phyloP scores from a whole-genome alignment of 768 basidiomycete genomes.

The Chlorophyllum brunneum region DNA sequence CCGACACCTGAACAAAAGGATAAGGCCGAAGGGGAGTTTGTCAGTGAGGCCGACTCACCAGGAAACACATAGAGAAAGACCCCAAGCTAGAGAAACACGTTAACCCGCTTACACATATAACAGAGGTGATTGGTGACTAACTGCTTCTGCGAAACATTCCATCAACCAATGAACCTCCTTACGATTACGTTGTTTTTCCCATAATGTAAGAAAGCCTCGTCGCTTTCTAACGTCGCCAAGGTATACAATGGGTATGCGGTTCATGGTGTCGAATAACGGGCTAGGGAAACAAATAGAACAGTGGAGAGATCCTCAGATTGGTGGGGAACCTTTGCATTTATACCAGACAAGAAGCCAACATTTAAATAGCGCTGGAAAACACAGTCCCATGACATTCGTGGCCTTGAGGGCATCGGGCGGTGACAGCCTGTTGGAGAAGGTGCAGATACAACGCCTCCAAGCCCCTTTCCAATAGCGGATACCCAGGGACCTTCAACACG shows the following conservation, averaged over 20 bases:
- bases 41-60: conserved; percentile 27
- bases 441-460: neutral
- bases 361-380: neutral
- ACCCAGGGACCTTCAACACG: neutral
- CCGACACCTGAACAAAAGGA: conserved; percentile 40
- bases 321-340: conserved; percentile 11
- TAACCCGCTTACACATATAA: conserved; percentile 3
- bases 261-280: conserved; percentile 6
- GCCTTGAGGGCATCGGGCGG: neutral
- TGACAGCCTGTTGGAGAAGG: conserved; percentile 3
- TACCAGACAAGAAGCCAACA: neutral
- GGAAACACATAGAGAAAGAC: conserved; percentile 58
- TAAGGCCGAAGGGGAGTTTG: neutral
- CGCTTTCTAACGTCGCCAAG: conserved; percentile 40
- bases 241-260: conserved; percentile 26
- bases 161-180: conserved; percentile 45
- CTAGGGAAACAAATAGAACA: neutral
- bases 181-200: conserved; percentile 47
- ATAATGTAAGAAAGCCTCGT: conserved; percentile 35
- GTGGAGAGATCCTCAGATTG: neutral
- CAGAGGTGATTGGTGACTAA: conserved; percentile 22
- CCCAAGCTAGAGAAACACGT: conserved; percentile 37
- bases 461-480: neutral
- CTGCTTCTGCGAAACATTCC: conserved; percentile 61
- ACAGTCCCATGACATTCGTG: conserved; percentile 7